A percentile compares a stretch with the other conserved stretches of the same genome.
These are phyloP conservation scores for Aspergillus sparsus DNA, from an alignment of 495 filamentous ascomycete genomes.

Conservation along the genomic window DNA sequence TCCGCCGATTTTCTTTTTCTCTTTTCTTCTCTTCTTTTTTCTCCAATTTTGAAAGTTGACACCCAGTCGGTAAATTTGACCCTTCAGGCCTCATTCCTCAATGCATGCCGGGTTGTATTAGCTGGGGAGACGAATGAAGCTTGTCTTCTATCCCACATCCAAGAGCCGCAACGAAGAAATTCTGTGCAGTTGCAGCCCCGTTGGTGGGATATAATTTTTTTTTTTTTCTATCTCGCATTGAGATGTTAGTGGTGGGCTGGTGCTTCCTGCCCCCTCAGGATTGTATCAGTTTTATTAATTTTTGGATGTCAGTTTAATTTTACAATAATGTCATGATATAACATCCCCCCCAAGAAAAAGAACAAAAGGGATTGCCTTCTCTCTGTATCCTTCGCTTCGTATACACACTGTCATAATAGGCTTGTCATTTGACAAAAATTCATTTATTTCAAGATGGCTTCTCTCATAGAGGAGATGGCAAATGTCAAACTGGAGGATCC, in stretches of 20 bases:
- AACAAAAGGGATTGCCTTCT: background rate
- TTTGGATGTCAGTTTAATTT: slow-evolving; percentile 19
- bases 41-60: slow-evolving; percentile 57
- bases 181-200: slow-evolving; percentile 52
- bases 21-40: slow-evolving; percentile 32
- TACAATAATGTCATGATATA: slow-evolving; percentile 29
- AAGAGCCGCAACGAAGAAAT: slow-evolving; percentile 63
- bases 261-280: slow-evolving; percentile 11
- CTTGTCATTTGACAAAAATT: background rate
- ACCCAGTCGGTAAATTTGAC: slow-evolving; percentile 69
- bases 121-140: slow-evolving; percentile 63
- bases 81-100: slow-evolving; percentile 41
- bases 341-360: background rate
- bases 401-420: slow-evolving; percentile 12
- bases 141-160: slow-evolving; percentile 50
- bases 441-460: slow-evolving; percentile 13
- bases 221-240: slow-evolving; percentile 13
- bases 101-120: slow-evolving; percentile 65
- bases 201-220: slow-evolving; percentile 45
- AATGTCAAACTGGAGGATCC: slow-evolving; percentile 22
- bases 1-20: slow-evolving; percentile 19
- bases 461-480: slow-evolving; percentile 25
- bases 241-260: slow-evolving; percentile 17
- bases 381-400: slow-evolving; percentile 24
- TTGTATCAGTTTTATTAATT: slow-evolving; percentile 19